Percentiles rank a stretch among this genome's conserved stretches.
Evolutionary conservation across 2,329 filamentous ascomycete species (phyloP).

Genomic region (Davidsoniella australis): DNA sequence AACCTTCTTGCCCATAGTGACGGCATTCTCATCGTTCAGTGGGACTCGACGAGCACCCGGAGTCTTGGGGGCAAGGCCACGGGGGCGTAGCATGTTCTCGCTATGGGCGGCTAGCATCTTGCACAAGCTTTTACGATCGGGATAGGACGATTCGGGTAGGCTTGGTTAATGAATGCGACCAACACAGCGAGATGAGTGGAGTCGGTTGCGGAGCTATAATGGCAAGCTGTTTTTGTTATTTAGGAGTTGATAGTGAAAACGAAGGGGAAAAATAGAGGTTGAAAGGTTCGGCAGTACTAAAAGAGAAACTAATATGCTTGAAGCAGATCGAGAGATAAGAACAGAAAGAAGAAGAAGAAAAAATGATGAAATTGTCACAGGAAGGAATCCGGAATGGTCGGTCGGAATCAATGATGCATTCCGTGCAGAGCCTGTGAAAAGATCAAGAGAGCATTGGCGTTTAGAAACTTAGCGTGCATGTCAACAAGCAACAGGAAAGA

Average conservation of each 20-base stretch:
- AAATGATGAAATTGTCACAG: not conserved
- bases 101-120: constrained; percentile 59
- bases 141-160: not conserved
- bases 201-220: not conserved
- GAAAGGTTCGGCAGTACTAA: not conserved
- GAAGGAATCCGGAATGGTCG: not conserved
- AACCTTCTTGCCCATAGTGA: constrained; percentile 10
- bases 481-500: not conserved
- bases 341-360: not conserved
- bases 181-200: not conserved
- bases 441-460: no score
- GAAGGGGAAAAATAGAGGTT: not conserved
- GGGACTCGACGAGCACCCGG: constrained; percentile 50
- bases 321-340: not conserved
- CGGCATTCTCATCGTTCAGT: constrained; percentile 69
- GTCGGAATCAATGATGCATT: not conserved
- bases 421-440: not conserved
- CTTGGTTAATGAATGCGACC: not conserved
- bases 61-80: constrained; percentile 48
- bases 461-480: not conserved
- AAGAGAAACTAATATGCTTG: not conserved
- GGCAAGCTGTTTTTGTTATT: not conserved
- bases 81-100: constrained; percentile 50
- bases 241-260: not conserved
- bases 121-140: constrained; percentile 6